These are phyloP conservation scores for Mrakia hoshinonis DNA, from an alignment of 768 basidiomycete species.

Conservation along the genomic window DNA sequence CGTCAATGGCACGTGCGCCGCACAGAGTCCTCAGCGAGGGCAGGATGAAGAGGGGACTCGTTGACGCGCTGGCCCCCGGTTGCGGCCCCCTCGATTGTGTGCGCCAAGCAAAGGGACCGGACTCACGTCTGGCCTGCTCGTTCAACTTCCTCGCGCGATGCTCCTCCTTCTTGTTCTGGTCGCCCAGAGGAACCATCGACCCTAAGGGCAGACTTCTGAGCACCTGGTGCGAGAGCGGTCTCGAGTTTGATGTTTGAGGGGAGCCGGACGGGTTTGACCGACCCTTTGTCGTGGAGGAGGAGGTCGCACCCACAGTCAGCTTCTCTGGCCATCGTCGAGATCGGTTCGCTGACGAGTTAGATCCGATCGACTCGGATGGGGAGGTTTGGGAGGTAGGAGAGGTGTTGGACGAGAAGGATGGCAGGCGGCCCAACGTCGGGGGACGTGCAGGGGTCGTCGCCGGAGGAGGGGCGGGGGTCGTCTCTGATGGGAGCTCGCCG, in stretches of 20 bases:
- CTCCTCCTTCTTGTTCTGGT: constrained; percentile 3
- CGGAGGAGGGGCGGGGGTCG: neutral
- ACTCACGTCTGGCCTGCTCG: constrained; percentile 16
- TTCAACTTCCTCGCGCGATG: constrained; percentile 4
- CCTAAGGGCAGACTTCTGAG: constrained; percentile 23
- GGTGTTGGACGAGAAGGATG: neutral
- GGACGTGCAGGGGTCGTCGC: neutral
- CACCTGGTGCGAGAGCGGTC: constrained; percentile 21
- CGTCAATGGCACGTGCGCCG: neutral
- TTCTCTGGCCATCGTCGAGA: neutral
- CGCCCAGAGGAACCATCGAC: constrained; percentile 22
- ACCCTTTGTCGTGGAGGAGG: neutral
- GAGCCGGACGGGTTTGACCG: neutral
- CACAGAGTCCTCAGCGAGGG: neutral
- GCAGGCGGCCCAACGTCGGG: neutral
- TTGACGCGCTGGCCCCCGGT: too few relatives aligned
- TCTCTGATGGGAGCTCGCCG: neutral
- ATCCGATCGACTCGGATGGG: neutral
- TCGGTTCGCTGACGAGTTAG: neutral
- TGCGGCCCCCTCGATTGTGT: too few relatives aligned
- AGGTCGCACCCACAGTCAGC: neutral
- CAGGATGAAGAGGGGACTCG: neutral
- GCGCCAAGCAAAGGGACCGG: neutral
- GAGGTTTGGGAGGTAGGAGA: neutral
- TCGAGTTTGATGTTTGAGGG: neutral